phyloP scores from a whole-genome alignment of 768 basidiomycete genomes.

The Rhodotorula paludigena region DNA sequence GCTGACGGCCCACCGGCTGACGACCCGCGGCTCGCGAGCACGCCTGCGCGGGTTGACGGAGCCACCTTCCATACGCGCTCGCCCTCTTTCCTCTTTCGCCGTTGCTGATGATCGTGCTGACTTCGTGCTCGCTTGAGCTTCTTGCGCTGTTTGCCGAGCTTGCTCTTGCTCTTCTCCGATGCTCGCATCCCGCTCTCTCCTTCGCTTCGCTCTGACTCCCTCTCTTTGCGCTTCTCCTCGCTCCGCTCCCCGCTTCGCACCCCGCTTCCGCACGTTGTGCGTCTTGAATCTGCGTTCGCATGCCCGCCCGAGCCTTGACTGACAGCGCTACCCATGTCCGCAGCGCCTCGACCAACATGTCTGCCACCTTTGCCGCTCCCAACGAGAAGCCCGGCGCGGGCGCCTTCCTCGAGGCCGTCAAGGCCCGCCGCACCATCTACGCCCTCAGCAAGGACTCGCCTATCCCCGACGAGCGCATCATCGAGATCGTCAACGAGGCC shows the following conservation, averaged over 20 bases:
- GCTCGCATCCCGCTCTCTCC: not conserved
- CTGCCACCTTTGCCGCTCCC: not conserved
- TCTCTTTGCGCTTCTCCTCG: not conserved
- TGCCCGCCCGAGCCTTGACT: not conserved
- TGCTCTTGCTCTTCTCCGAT: not conserved
- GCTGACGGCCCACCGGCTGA: too few relatives aligned
- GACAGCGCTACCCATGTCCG: not conserved
- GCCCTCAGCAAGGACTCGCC: constrained; percentile 32
- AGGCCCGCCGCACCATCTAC: constrained; percentile 47
- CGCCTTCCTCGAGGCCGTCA: constrained; percentile 44
- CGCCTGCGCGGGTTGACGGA: too few relatives aligned
- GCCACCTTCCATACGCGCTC: too few relatives aligned
- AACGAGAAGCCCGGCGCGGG: not conserved
- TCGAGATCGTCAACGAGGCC: not conserved
- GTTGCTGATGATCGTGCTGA: too few relatives aligned
- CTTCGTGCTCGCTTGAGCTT: too few relatives aligned
- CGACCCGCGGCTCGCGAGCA: too few relatives aligned
- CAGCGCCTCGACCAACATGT: not conserved
- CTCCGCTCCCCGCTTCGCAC: not conserved
- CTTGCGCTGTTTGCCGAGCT: not conserved
- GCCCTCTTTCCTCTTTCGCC: too few relatives aligned
- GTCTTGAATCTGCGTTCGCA: not conserved
- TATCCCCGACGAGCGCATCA: constrained; percentile 40
- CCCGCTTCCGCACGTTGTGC: not conserved
- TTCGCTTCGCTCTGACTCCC: not conserved